Evolutionary conservation across 2,329 filamentous ascomycete species (phyloP), one percentile per base, ranked within the genome.

Genomic region (Aulographum hederae): DNA sequence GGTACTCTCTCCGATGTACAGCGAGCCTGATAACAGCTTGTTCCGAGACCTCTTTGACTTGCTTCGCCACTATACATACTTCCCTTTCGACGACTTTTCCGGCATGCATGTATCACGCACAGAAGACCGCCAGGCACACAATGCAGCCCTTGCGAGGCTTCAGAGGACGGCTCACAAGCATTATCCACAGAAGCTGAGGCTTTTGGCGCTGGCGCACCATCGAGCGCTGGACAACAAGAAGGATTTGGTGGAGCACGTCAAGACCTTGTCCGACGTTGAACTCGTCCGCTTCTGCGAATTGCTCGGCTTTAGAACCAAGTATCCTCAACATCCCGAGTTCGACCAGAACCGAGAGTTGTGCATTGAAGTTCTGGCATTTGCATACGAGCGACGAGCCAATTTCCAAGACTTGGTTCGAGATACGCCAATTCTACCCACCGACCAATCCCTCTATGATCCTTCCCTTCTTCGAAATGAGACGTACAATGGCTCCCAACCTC

Each of bases 151-250:
- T 11, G 78, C 77, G n/a, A 73, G 67, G 32, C 57, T 98, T 32
- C 91, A 98, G 51, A 60, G 81, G 36, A 69, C 73, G 29, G 71
- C 76, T 15, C 64, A 92, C 44, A 84, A 76, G 45, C 63, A 82
- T 43, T 94, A 93, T 55, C 84, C 80, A 43, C 73, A 84, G 5
- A 93, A 94, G 53, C 59, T 98, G 23, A 84, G 77, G n/a, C 77
- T 98, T 25, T 58, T 98, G 36, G 81, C 86, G 2, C 58, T 98
- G 25, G 89, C 89, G 13, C 95, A 98, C 48, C 91, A 91, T 48
- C 84, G 77, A 2, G 78, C 82, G 3, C 78, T 98, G 38, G 77
- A 85, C 40, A 76, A 79, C 46, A 67, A 81, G 27, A 62, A 68
- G 4, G 89, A 95, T 41, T 63, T 98, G 12, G 69, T 78, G 46